Evolutionary conservation across 2,329 filamentous ascomycete genomes (phyloP).

Genomic region (Ceratocystis lukuohia): DNA sequence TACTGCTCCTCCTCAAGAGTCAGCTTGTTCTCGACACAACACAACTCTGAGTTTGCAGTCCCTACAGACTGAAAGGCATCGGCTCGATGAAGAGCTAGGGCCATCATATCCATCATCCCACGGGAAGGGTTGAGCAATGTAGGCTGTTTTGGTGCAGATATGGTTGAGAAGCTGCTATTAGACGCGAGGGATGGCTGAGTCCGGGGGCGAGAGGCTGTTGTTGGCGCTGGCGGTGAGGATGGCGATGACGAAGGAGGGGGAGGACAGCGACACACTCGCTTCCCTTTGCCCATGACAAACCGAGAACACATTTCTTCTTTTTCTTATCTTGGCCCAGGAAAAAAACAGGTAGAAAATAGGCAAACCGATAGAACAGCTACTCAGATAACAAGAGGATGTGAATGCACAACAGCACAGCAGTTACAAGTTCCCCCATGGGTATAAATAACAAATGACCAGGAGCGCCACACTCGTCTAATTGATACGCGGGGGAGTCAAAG

Average conservation of each 20-base stretch:
- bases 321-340: too few species aligned
- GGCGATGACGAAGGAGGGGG: background rate
- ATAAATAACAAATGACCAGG: too few species aligned
- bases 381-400: too few species aligned
- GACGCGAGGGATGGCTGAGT: background rate
- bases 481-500: too few species aligned
- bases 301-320: slow-evolving; percentile 10
- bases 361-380: too few species aligned
- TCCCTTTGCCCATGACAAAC: slow-evolving; percentile 16
- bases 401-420: too few species aligned
- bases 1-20: background rate
- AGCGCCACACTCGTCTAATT: too few species aligned
- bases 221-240: background rate
- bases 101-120: background rate
- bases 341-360: too few species aligned
- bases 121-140: background rate
- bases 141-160: background rate
- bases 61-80: background rate
- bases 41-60: background rate
- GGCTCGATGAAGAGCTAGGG: background rate
- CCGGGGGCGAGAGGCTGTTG: background rate
- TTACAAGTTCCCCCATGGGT: too few species aligned
- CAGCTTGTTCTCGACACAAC: background rate
- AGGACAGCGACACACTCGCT: slow-evolving; percentile 6
- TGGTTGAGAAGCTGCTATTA: background rate